These are phyloP conservation scores for Candida piceae DNA, from an alignment of 805 yeast species.

Conservation along the genomic window DNA sequence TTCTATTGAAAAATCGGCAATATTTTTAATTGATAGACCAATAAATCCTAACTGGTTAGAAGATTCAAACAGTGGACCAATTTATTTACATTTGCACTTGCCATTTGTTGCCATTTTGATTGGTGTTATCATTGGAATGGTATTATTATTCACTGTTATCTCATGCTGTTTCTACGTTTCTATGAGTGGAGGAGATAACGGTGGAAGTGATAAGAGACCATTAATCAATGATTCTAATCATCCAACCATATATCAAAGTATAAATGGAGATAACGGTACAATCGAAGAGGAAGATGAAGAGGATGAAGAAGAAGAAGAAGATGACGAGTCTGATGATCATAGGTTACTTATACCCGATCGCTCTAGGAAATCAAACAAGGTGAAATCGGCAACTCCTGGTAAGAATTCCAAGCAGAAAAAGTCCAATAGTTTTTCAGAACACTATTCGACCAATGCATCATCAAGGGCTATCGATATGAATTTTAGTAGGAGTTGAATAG, in stretches of 20 bases:
- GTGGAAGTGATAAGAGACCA: slow-evolving; percentile 11
- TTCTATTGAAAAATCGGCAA: slow-evolving; percentile 36
- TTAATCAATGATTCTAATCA: slow-evolving; percentile 2
- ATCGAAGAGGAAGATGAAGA: slow-evolving; percentile 2
- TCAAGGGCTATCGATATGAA: slow-evolving; percentile 22
- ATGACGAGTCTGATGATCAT: background rate
- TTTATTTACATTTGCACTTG: slow-evolving; percentile 56
- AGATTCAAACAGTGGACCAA: slow-evolving; percentile 30
- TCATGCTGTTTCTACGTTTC: no score
- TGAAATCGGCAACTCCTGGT: background rate
- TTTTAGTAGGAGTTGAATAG: background rate
- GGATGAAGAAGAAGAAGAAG: slow-evolving; percentile 2
- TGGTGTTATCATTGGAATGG: slow-evolving; percentile 60
- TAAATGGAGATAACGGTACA: background rate
- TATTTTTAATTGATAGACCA: slow-evolving; percentile 64
- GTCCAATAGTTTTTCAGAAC: slow-evolving; percentile 18
- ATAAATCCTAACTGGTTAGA: slow-evolving; percentile 61
- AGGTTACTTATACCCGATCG: no score
- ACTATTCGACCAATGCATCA: slow-evolving; percentile 27
- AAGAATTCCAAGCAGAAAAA: background rate
- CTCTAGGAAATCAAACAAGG: background rate
- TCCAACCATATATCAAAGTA: slow-evolving; percentile 1
- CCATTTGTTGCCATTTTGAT: slow-evolving; percentile 65
- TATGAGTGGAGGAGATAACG: no score
- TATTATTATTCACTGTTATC: slow-evolving; percentile 31